Percentiles rank a stretch among this genome's conserved stretches.
These are phyloP conservation scores for Phytopythium litorale DNA, from an alignment of 352 stramenopile species.

Conservation along the genomic window DNA sequence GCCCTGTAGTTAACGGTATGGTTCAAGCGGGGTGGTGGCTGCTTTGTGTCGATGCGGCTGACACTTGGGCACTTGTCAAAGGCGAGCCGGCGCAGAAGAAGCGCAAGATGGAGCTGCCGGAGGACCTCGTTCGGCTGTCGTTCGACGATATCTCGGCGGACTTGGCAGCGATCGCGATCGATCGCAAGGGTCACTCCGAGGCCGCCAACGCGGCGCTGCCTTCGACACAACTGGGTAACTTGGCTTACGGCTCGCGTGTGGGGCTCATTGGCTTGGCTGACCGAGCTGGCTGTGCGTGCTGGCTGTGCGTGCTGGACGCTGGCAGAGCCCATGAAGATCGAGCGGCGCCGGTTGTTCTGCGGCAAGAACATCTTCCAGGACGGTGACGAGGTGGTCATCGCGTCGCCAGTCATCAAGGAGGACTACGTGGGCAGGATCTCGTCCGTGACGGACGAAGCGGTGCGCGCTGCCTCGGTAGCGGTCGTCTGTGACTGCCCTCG, in stretches of 20 bases:
- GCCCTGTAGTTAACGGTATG: background rate
- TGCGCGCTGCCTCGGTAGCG: constrained; percentile 10
- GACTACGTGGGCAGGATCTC: constrained; percentile 77
- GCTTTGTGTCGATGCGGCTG: background rate
- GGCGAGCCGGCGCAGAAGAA: constrained; percentile 30
- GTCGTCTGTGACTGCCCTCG: background rate
- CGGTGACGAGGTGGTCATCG: constrained; percentile 72
- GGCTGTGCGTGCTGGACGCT: background rate
- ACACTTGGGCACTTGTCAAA: background rate
- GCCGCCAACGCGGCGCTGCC: constrained; percentile 19
- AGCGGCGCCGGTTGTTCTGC: constrained; percentile 53
- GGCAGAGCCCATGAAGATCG: constrained; percentile 42
- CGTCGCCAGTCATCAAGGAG: constrained; percentile 55
- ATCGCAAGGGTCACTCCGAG: constrained; percentile 26
- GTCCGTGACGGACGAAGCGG: constrained; percentile 67
- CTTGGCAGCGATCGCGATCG: constrained; percentile 44
- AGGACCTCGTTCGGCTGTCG: constrained; percentile 42
- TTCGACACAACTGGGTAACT: constrained; percentile 28
- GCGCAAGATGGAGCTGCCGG: constrained; percentile 44
- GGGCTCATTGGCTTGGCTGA: background rate
- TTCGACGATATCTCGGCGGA: constrained; percentile 56
- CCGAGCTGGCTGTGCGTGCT: background rate
- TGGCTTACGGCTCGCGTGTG: background rate
- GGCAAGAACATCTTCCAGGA: constrained; percentile 79
- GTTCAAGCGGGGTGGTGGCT: background rate